Base-by-base conservation (phyloP, 2,329 filamentous ascomycete genomes). In the Cytospora piceae region DNA sequence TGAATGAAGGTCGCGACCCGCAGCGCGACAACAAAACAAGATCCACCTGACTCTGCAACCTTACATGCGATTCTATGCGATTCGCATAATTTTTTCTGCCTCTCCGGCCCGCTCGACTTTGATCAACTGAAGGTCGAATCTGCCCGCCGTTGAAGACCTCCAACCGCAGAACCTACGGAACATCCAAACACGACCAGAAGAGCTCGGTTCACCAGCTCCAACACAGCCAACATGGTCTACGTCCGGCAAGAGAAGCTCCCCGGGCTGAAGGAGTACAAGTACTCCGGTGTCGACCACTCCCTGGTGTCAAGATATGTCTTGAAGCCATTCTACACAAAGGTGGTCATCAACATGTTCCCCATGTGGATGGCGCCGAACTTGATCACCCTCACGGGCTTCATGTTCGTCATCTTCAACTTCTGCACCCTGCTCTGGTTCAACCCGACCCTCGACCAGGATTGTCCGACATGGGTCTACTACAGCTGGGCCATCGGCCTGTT, bases 251-350 rank as follows among this genome's bases (percentile, higher is more conserved):
- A 94, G 74, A 89, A 92, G 80, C 89, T 99, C 69, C 88, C 90
- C 49, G 92, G 92, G 76, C 88, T 99, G 73, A 92, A 91, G 78
- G 86, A 94, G 79, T 99, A 99, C 88, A 95, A 96, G 80, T 99
- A 99, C 84, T 92, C 91, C 51, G 87, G 87, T 65, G 91, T 98
- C 73, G 95, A 99, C 79, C 91, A 91, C 77, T 97, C 93, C 67
- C 83, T 97, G 68, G 84, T 93, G 51, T 97, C 94, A 70, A 92
- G 90, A 77, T 98, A 97, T 81, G 87, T 99, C 70, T 83, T 99
- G 73, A 98, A 99, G 84, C 95, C 95, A 9, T 99, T 98, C 80
- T 99, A 98, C 83, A 96, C 89, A 74, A 90, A 96, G 80, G 85
- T 95, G 71, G 94, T 96, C 74, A 97, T 99, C 81, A 89, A 94